phyloP scores from a whole-genome alignment of 176 grass and related monocot genomes.

The Saccharum officinarum region DNA sequence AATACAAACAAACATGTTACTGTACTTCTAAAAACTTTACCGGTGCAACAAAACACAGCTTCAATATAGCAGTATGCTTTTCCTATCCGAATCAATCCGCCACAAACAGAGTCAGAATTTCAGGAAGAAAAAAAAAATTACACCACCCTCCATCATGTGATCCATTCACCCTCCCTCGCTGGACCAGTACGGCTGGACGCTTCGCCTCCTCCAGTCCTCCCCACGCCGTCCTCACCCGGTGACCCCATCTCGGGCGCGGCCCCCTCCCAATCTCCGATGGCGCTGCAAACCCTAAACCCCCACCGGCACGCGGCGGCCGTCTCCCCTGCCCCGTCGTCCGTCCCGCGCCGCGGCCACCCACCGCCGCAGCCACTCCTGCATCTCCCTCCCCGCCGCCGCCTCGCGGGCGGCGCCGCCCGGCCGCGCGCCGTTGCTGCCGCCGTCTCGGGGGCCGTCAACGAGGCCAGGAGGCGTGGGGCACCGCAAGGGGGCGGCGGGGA shows the following conservation, averaged over 20 bases:
- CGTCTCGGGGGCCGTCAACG: slow-evolving; percentile 43
- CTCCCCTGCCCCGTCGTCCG: slow-evolving; percentile 20
- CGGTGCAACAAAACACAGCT: too few relatives aligned
- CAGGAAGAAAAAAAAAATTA: background rate
- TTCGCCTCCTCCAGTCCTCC: background rate
- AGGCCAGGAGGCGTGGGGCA: slow-evolving; percentile 30
- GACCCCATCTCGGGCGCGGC: background rate
- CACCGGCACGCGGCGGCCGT: slow-evolving; percentile 16
- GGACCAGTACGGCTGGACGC: background rate
- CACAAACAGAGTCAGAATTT: background rate
- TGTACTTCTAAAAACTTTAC: too few relatives aligned
- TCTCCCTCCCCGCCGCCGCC: slow-evolving; percentile 20
- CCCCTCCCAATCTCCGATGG: slow-evolving; percentile 30
- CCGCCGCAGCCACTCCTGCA: background rate
- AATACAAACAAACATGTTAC: too few relatives aligned
- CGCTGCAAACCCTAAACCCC: slow-evolving; percentile 65
- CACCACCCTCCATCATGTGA: slow-evolving; percentile 11
- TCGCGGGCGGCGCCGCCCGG: background rate
- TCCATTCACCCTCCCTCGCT: background rate
- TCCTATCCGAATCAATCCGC: background rate
- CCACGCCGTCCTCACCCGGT: background rate
- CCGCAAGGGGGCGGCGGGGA: background rate
- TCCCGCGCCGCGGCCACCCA: slow-evolving; percentile 12
- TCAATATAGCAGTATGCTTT: background rate
- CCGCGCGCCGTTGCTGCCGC: slow-evolving; percentile 32